A percentile compares a stretch with the other conserved stretches of the same genome.
Evolutionary conservation across 2,329 filamentous ascomycete species (phyloP).

Genomic region (Capronia americana): DNA sequence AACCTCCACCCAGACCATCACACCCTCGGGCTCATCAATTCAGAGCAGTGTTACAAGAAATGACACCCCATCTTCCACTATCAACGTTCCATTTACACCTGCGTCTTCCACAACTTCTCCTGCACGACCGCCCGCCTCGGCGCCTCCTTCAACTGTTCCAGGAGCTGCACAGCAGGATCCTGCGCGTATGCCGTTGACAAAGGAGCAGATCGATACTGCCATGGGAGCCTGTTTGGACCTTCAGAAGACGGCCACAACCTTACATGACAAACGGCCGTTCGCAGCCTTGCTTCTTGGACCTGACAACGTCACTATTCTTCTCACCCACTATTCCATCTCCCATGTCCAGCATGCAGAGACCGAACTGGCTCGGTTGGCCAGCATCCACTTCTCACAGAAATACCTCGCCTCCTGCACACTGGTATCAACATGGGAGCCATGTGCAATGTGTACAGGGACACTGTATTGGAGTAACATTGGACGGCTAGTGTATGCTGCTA

Average conservation of each 20-base stretch:
- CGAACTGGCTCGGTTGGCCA: constrained; percentile 57
- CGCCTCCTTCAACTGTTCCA: constrained; percentile 4
- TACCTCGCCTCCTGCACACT: constrained; percentile 59
- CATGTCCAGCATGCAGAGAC: constrained; percentile 62
- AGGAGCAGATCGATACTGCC: constrained; percentile 49
- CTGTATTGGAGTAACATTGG: constrained; percentile 62
- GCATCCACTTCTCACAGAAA: constrained; percentile 55
- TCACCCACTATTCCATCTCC: constrained; percentile 58
- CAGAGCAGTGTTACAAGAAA: constrained; percentile 23
- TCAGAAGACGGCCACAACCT: constrained; percentile 52
- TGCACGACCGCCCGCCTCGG: not conserved
- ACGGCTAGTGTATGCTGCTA: constrained; percentile 58
- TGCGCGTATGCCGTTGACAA: constrained; percentile 43
- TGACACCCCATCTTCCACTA: constrained; percentile 14
- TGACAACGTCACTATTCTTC: constrained; percentile 57
- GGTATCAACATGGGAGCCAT: constrained; percentile 63
- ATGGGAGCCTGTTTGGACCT: constrained; percentile 51
- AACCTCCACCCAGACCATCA: constrained; percentile 1
- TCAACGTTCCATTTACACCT: constrained; percentile 20
- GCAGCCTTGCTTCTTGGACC: constrained; percentile 57
- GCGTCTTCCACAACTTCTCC: constrained; percentile 23
- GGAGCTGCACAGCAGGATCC: not conserved
- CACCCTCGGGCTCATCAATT: constrained; percentile 22
- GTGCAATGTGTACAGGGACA: constrained; percentile 59
- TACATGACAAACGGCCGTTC: constrained; percentile 58